Evolutionary conservation across 2,329 filamentous ascomycete genomes (phyloP).

Genomic region (Botrytis medusae): DNA sequence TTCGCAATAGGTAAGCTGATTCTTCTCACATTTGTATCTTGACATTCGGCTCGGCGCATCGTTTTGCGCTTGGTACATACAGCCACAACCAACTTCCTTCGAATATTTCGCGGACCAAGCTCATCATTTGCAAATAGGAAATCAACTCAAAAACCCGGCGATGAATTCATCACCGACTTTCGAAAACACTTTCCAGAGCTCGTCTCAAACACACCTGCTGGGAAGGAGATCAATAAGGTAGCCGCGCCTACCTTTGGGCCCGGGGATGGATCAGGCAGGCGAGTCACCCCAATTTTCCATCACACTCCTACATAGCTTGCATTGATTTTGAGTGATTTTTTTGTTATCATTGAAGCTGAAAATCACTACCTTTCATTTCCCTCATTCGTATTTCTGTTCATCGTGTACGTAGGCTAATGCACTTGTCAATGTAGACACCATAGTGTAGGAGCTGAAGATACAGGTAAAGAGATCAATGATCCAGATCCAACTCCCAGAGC

Average conservation of each 20-base stretch:
- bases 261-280: conserved; percentile 33
- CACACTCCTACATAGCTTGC: not conserved
- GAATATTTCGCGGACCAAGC: not conserved
- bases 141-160: conserved; percentile 75
- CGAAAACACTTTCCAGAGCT: conserved; percentile 80
- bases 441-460: conserved; percentile 38
- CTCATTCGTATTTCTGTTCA: not conserved
- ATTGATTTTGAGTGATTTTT: not conserved
- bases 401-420: not conserved
- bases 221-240: conserved; percentile 39
- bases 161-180: conserved; percentile 81
- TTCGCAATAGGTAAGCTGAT: conserved; percentile 42
- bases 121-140: conserved; percentile 48
- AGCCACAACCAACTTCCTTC: not conserved
- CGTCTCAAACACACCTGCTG: conserved; percentile 48
- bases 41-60: not conserved
- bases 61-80: not conserved
- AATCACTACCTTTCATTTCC: not conserved
- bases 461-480: conserved; percentile 59
- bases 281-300: conserved; percentile 21
- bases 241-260: conserved; percentile 30
- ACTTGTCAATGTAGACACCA: conserved; percentile 31
- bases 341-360: not conserved
- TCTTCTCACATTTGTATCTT: not conserved
- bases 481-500: conserved; percentile 81